These are phyloP conservation scores for Fennellomyces sp. DNA, from an alignment of 371 early-diverging fungal species.

Conservation along the genomic window DNA sequence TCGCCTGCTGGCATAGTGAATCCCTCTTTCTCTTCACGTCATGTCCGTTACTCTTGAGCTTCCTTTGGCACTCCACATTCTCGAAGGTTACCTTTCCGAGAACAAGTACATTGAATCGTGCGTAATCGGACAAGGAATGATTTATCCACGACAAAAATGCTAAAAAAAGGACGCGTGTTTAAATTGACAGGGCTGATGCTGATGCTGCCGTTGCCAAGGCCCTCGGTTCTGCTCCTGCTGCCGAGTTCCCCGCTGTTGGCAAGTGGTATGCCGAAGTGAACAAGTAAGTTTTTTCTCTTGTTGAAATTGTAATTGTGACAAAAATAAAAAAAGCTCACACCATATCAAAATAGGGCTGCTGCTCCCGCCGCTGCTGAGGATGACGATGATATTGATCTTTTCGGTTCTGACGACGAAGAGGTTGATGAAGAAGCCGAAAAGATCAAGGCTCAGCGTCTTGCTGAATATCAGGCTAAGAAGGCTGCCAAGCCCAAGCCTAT, in stretches of 20 bases:
- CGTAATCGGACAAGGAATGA: too few relatives aligned
- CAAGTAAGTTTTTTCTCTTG: slow-evolving; percentile 32
- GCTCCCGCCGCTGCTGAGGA: slow-evolving; percentile 70
- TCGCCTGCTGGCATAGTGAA: slow-evolving; percentile 7
- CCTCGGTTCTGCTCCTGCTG: slow-evolving; percentile 45
- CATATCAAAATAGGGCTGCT: slow-evolving; percentile 38
- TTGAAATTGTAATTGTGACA: background rate
- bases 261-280: slow-evolving; percentile 47
- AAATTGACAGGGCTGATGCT: slow-evolving; percentile 35
- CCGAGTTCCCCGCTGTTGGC: slow-evolving; percentile 40
- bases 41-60: slow-evolving; percentile 67
- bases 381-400: slow-evolving; percentile 95
- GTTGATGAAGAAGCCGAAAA: slow-evolving; percentile 92
- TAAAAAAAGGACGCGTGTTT: slow-evolving; percentile 1
- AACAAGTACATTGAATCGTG: slow-evolving; percentile 77
- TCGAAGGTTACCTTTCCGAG: slow-evolving; percentile 77
- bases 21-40: slow-evolving; percentile 23
- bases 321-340: background rate
- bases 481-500: slow-evolving; percentile 88
- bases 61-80: slow-evolving; percentile 61
- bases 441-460: slow-evolving; percentile 87
- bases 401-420: slow-evolving; percentile 92
- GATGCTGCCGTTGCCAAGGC: slow-evolving; percentile 48
- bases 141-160: background rate
- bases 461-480: slow-evolving; percentile 94